phyloP scores from a whole-genome alignment of 148 eudicot genomes.

The Polygonum maritimum region DNA sequence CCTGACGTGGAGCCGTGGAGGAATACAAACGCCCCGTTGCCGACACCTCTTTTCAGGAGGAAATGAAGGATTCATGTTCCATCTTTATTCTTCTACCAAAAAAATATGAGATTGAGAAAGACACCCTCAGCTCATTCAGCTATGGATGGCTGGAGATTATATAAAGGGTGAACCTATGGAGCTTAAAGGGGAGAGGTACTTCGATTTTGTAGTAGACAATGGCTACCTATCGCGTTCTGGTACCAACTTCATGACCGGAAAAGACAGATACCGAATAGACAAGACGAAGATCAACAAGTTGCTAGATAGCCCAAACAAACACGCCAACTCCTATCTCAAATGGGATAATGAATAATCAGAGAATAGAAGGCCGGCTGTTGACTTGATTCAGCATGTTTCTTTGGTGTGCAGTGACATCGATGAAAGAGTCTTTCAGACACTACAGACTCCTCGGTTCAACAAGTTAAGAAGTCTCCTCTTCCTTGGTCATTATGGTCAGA shows the following conservation, averaged over 20 bases:
- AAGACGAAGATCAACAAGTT: not conserved
- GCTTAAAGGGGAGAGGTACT: not conserved
- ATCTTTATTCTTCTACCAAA: not conserved
- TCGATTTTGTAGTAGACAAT: not conserved
- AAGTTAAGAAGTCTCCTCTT: not conserved
- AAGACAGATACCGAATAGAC: not conserved
- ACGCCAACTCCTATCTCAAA: not conserved
- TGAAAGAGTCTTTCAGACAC: not conserved
- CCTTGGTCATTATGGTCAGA: not conserved
- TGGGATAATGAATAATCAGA: not conserved
- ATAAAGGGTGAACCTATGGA: not conserved
- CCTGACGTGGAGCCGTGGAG: no score
- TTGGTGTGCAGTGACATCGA: not conserved
- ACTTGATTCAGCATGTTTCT: not conserved
- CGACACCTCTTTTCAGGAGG: no score
- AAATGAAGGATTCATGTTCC: not conserved
- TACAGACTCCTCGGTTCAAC: not conserved
- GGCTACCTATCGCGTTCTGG: not conserved
- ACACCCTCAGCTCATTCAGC: not conserved
- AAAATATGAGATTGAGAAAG: not conserved
- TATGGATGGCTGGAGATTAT: not conserved
- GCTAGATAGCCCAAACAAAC: not conserved
- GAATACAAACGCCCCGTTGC: no score
- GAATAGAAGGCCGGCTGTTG: not conserved
- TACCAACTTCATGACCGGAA: not conserved